Conservation (phyloP, 148 eudicot genomes). For the Vaccinium macrocarpon region DNA sequence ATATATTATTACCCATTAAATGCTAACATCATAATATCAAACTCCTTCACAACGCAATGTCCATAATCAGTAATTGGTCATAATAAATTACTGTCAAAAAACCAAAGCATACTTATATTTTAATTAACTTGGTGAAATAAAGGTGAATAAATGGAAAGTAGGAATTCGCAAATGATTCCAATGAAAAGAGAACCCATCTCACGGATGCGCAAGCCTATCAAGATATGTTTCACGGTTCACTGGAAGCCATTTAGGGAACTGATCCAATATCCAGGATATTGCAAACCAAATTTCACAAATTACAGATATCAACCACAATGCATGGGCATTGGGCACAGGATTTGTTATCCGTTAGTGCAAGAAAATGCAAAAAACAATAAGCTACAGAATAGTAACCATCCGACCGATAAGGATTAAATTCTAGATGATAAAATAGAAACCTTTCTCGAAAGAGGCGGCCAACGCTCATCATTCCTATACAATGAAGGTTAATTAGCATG, state of each 20-base stretch:
- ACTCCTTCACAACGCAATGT: too few species aligned
- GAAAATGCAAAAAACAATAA: too few species aligned
- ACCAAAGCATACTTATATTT: too few species aligned
- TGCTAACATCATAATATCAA: too few species aligned
- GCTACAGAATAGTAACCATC: too few species aligned
- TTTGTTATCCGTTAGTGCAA: conserved; percentile 90
- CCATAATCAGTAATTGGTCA: too few species aligned
- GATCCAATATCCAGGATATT: conserved; percentile 82
- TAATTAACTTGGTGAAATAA: not conserved
- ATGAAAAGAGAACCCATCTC: not conserved
- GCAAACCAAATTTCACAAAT: conserved; percentile 96
- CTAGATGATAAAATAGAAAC: conserved; percentile 84
- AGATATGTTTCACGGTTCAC: conserved; percentile 80
- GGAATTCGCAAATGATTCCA: too few species aligned
- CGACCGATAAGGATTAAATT: conserved; percentile 85
- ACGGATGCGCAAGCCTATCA: conserved; percentile 73
- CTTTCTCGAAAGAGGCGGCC: conserved; percentile 91
- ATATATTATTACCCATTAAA: too few species aligned
- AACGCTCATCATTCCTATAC: conserved; percentile 88
- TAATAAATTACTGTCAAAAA: too few species aligned
- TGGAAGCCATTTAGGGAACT: conserved; percentile 88
- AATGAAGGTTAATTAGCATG: conserved; percentile 16
- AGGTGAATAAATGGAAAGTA: conserved; percentile 9
- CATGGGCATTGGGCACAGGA: conserved; percentile 68
- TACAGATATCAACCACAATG: conserved; percentile 71